Evolutionary conservation across 1,284 basidiomycete genomes (phyloP).

Genomic region (Ganoderma leucocontextum): DNA sequence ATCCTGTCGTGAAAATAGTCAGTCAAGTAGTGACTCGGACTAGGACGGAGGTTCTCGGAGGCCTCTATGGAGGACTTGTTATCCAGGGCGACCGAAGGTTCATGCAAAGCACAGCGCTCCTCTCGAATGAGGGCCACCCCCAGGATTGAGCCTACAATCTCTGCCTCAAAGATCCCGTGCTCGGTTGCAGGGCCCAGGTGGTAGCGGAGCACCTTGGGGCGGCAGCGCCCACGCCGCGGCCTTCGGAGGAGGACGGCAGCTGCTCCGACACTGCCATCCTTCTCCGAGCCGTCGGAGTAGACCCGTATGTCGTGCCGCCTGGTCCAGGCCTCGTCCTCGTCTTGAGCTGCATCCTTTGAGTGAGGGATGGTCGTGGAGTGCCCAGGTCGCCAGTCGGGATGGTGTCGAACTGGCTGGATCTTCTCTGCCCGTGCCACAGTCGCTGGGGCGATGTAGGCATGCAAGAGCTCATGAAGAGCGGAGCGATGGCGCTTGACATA

Average conservation of each 20-base stretch:
- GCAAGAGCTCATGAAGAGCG: background rate
- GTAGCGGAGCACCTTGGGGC: background rate
- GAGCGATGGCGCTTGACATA: background rate
- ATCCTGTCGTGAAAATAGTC: background rate
- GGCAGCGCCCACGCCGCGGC: background rate
- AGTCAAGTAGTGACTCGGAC: background rate
- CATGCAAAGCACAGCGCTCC: background rate
- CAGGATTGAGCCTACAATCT: background rate
- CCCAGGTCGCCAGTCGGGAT: background rate
- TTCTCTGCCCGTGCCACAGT: constrained; percentile 17
- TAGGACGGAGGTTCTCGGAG: background rate
- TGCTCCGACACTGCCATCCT: constrained; percentile 17
- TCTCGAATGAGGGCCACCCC: background rate
- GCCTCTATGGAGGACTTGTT: background rate
- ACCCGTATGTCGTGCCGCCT: constrained; percentile 1
- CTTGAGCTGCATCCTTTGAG: constrained; percentile 11
- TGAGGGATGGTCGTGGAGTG: too few relatives aligned
- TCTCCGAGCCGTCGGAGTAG: constrained; percentile 34
- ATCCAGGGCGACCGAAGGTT: constrained; percentile 3
- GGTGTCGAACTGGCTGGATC: constrained; percentile 28
- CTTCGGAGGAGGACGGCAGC: background rate
- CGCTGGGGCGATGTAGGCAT: background rate
- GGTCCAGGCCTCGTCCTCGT: constrained; percentile 1
- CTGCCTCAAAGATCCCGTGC: background rate
- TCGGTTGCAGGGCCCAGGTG: background rate